phyloP scores from a whole-genome alignment of 495 filamentous ascomycete species.

The Glonium stellatum region DNA sequence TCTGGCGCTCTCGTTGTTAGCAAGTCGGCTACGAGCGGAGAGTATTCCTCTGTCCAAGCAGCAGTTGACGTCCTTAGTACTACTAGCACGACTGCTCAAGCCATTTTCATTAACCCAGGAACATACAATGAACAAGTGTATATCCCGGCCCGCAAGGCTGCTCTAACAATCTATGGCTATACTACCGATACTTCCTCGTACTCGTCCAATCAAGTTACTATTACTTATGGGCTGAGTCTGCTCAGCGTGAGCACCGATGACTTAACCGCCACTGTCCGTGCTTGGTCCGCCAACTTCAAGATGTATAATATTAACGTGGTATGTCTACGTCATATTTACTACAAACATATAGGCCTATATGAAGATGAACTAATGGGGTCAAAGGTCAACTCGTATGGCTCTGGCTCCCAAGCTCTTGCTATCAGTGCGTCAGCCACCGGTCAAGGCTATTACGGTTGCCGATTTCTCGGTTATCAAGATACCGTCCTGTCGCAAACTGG shows the following conservation, averaged over 20 bases:
- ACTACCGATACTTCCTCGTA: conserved; percentile 53
- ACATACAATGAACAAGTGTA: conserved; percentile 38
- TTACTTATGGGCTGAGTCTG: conserved; percentile 43
- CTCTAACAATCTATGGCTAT: conserved; percentile 54
- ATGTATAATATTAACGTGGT: conserved; percentile 58
- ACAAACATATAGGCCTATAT: neutral
- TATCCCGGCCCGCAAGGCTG: conserved; percentile 22
- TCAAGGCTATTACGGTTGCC: conserved; percentile 54
- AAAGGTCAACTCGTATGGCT: conserved; percentile 44
- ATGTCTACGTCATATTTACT: neutral
- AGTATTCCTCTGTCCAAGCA: conserved; percentile 45
- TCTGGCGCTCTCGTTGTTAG: conserved; percentile 47
- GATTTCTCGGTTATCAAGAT: conserved; percentile 55
- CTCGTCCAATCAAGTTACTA: conserved; percentile 51
- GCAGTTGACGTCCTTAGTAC: conserved; percentile 43
- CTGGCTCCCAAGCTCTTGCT: conserved; percentile 53
- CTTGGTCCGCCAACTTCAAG: conserved; percentile 44
- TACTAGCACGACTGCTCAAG: conserved; percentile 42
- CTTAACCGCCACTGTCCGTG: conserved; percentile 47
- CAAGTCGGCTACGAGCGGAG: conserved; percentile 31
- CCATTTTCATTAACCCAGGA: conserved; percentile 54
- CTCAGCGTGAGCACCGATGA: conserved; percentile 39
- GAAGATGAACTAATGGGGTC: neutral
- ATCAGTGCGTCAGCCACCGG: conserved; percentile 46
- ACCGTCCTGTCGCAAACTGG: conserved; percentile 55